Percentiles rank a stretch among this genome's conserved stretches.
Evolutionary conservation across 192 early-diverging fungal species (phyloP).

Genomic region (Podila epigama): DNA sequence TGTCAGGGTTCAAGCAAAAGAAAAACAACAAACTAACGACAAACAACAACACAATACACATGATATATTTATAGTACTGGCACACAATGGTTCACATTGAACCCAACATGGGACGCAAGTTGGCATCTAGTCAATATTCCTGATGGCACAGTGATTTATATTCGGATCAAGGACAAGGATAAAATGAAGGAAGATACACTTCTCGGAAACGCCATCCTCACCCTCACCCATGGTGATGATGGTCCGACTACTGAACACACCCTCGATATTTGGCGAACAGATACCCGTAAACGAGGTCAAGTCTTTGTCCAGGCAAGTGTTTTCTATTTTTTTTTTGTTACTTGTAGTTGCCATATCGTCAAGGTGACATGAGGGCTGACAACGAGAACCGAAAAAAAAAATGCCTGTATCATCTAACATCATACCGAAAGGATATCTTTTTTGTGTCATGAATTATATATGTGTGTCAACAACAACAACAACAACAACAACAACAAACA

Average conservation of each 20-base stretch:
- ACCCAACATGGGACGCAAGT: constrained; percentile 34
- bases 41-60: too few relatives aligned
- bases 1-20: too few relatives aligned
- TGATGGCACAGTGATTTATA: constrained; percentile 12
- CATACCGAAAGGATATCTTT: too few relatives aligned
- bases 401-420: too few relatives aligned
- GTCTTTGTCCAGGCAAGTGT: constrained; percentile 5
- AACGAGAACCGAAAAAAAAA: neutral
- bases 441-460: too few relatives aligned
- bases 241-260: constrained; percentile 21
- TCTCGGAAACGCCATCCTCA: constrained; percentile 13
- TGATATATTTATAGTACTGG: constrained; percentile 17
- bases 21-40: too few relatives aligned
- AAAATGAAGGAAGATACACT: constrained; percentile 41
- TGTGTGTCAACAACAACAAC: neutral
- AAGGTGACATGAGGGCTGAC: neutral
- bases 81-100: constrained; percentile 34
- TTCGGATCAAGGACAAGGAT: constrained; percentile 38
- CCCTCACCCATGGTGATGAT: constrained; percentile 11
- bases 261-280: constrained; percentile 24
- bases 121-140: constrained; percentile 29
- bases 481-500: neutral
- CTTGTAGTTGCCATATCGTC: too few relatives aligned
- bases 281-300: constrained; percentile 9
- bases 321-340: neutral